Evolutionary conservation across 495 filamentous ascomycete species (phyloP), one percentile per base, ranked within the genome.

Genomic region (Filosporella fistucella): DNA sequence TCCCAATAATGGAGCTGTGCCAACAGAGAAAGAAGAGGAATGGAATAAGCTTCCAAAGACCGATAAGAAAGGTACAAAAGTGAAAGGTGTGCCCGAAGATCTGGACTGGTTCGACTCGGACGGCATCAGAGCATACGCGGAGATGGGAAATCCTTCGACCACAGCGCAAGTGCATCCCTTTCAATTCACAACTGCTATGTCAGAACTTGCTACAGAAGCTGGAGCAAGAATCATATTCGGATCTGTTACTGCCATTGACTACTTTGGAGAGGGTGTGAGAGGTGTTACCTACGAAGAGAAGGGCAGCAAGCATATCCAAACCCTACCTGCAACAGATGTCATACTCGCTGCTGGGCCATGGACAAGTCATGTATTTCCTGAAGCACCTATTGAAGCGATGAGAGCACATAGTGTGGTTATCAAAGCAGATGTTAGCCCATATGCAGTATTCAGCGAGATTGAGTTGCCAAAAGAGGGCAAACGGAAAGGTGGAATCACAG

Each of bases 81-180:
- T 69, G 43, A 68, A 72, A 4, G 80, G 81, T 25, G 64, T 95
- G 8, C 93, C 93, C 0, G 53, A 77, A 34, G 90, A 95, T 57
- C 70, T 98, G 38, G 85, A 95, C 61, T 98, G 94, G 94, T 70
- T 98, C 42, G 72, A 83, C 45, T 67, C 76, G 10, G 80, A 85
- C 5, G 63, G 80, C 23, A 57, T 94, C 14, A 69, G 69, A 26
- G 69, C 72, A 12, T 98, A 95, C 57, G 82, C 87, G 30, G 80
- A 84, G 57, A 95, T 97, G 89, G 89, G 89, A 7, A 69, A 73
- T 4, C 84, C 85, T 0, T 77, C 76, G 4, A 84, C 81, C 30
- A 97, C 93, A 1, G 88, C 93, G 2, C 93, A 97, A 62, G 93
- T 97, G 5, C 93, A 97, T 63, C 93, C 93, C 1, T 89, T 87